Percentiles rank a stretch among this genome's conserved stretches.
phyloP scores from a whole-genome alignment of 2,329 filamentous ascomycete species.

The Diaporthe citrichinensis region DNA sequence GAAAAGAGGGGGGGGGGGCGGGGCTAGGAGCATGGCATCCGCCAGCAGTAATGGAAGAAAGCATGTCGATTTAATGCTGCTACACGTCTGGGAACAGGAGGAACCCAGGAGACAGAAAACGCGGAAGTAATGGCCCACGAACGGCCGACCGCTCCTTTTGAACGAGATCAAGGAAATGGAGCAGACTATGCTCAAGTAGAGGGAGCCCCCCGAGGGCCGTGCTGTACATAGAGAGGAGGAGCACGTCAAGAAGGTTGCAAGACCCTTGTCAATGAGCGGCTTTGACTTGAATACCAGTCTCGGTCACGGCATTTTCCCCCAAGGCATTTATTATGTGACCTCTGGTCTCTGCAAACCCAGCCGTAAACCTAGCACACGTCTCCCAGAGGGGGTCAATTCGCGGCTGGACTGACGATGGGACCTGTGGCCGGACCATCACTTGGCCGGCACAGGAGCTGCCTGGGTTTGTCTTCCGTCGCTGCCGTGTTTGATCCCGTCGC shows the following conservation, averaged over 20 bases:
- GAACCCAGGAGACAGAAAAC: background rate
- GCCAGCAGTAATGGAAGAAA: conserved; percentile 3
- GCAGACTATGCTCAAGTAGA: background rate
- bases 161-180: background rate
- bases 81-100: background rate
- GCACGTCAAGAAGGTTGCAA: background rate
- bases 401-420: background rate
- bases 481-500: too few species aligned
- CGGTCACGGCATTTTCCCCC: background rate
- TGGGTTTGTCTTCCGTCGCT: too few species aligned
- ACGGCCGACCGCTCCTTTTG: conserved; percentile 10
- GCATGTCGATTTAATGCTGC: background rate
- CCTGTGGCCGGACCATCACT: background rate
- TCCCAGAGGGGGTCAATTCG: background rate
- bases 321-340: background rate
- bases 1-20: too few species aligned
- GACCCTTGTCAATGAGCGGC: conserved; percentile 7
- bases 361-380: too few species aligned
- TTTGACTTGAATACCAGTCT: background rate
- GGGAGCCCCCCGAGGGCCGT: too few species aligned
- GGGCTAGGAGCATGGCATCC: background rate
- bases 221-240: conserved; percentile 9
- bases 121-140: conserved; percentile 1
- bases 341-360: background rate
- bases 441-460: background rate